Base-by-base conservation (phyloP, 345 rosid genomes). In the Adansonia digitata region DNA sequence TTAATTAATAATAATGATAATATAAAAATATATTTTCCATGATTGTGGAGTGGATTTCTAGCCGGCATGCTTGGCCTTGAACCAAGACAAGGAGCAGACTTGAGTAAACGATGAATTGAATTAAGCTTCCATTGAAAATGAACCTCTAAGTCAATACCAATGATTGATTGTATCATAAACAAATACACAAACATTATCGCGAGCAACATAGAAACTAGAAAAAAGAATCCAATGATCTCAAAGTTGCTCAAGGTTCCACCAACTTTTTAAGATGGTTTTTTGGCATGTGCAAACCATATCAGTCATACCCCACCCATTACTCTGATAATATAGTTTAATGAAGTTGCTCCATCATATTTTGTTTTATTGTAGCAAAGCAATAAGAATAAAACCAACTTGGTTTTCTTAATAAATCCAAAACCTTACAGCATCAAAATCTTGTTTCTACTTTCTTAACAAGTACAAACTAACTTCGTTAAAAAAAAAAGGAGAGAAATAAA, bases 311-410 rank as follows among this genome's bases (percentile, higher is more conserved):
- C 20, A 51, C 72, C 73, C 49, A 34, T 55, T 45, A 56, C 31
- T 63, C 18, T 37, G 17, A 29, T 11, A 63, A 64, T 22, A 29
- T 11, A 63, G 27, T 42, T 49, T 40, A 52, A 52, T 27, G 55
- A 71, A 63, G 73, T 5, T 73, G 69, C 22, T 73, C 73, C 82
- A 79, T 63, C 53, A 13, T 31, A 12, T 55, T 64, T 71, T 51
- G 77, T 59, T 34, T 29, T 71, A 12, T 11, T 42, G 18, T 35
- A 49, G 67, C 67, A 52, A 68, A 31, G 60, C 77, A 61, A 75
- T 46, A 14, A 68, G 67, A 80, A 76, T 68, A 68, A 56, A 46
- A 59, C 53, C 80, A 77, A 55, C 80, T 24, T 45, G 22, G 39
- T 48, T 48, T 75, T 70, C 56, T 66, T 34, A 51, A 37, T 65